These are phyloP conservation scores for Kingdonia uniflora DNA, from an alignment of 164 flowering plant species.

Conservation along the genomic window DNA sequence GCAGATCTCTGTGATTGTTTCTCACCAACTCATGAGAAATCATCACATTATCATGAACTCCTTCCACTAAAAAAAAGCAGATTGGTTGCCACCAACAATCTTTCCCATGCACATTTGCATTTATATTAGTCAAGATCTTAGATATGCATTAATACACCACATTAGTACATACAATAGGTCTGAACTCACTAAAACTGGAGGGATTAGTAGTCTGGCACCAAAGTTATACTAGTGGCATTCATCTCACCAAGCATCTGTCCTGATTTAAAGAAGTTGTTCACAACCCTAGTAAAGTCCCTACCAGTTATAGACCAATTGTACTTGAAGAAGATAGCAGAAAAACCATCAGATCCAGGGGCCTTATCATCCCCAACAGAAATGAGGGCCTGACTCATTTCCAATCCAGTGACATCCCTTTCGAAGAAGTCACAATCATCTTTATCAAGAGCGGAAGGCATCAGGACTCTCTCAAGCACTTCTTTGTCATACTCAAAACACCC, in stretches of 20 bases:
- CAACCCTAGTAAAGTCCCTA: not conserved
- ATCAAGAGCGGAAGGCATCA: not conserved
- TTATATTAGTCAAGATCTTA: not conserved
- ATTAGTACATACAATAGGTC: too few species aligned
- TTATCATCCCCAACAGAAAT: not conserved
- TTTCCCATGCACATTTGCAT: not conserved
- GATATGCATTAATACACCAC: too few species aligned
- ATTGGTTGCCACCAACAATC: not conserved
- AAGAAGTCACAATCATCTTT: not conserved
- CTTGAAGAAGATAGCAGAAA: not conserved
- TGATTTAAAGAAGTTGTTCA: not conserved
- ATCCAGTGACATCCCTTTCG: not conserved
- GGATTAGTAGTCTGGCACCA: too few species aligned
- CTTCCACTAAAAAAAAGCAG: too few species aligned
- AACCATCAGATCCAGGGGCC: not conserved
- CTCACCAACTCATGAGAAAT: too few species aligned
- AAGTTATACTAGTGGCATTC: too few species aligned
- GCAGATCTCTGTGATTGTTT: too few species aligned
- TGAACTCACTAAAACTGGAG: too few species aligned
- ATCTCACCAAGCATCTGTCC: too few species aligned
- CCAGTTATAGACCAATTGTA: not conserved
- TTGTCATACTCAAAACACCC: too few species aligned
- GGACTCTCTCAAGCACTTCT: too few species aligned
- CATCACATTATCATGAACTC: too few species aligned
- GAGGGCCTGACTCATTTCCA: not conserved